A percentile compares a stretch with the other conserved stretches of the same genome.
These are phyloP conservation scores for Diaporthe sp. DNA, from an alignment of 2,329 filamentous ascomycete species.

Conservation along the genomic window DNA sequence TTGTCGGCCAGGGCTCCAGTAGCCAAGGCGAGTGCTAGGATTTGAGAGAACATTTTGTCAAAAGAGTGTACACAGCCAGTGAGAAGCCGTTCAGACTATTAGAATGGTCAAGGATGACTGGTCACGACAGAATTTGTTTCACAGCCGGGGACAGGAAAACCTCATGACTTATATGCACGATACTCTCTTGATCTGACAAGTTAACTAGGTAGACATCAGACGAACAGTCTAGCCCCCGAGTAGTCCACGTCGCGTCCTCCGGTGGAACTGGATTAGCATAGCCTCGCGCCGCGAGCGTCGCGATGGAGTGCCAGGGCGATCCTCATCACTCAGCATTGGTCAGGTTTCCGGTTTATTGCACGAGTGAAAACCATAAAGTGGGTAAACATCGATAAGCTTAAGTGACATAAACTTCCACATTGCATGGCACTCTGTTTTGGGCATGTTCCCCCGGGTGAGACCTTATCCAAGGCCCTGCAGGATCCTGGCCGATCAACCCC, in stretches of 20 bases:
- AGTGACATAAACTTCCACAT: slow-evolving; percentile 22
- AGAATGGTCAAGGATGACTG: background rate
- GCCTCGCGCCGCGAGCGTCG: slow-evolving; percentile 7
- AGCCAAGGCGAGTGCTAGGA: slow-evolving; percentile 9
- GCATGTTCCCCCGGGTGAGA: background rate
- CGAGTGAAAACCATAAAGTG: background rate
- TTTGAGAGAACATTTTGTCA: slow-evolving; percentile 18
- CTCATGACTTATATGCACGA: background rate
- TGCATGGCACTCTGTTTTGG: slow-evolving; percentile 8
- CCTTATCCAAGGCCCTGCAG: slow-evolving; percentile 4
- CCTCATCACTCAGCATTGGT: slow-evolving; percentile 14
- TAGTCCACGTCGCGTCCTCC: background rate
- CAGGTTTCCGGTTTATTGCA: slow-evolving; percentile 12
- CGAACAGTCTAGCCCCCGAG: background rate
- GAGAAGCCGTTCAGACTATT: background rate
- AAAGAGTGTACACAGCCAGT: slow-evolving; percentile 1
- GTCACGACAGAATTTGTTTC: background rate
- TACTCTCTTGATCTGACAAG: background rate
- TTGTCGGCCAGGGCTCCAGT: slow-evolving; percentile 23
- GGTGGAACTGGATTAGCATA: slow-evolving; percentile 10
- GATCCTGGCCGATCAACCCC: background rate
- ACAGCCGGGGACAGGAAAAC: background rate
- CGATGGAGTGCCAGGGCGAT: slow-evolving; percentile 3
- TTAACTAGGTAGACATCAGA: background rate
- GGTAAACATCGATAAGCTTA: slow-evolving; percentile 21